phyloP scores from a whole-genome alignment of 2,329 filamentous ascomycete genomes.

The Fusarium tupiense region DNA sequence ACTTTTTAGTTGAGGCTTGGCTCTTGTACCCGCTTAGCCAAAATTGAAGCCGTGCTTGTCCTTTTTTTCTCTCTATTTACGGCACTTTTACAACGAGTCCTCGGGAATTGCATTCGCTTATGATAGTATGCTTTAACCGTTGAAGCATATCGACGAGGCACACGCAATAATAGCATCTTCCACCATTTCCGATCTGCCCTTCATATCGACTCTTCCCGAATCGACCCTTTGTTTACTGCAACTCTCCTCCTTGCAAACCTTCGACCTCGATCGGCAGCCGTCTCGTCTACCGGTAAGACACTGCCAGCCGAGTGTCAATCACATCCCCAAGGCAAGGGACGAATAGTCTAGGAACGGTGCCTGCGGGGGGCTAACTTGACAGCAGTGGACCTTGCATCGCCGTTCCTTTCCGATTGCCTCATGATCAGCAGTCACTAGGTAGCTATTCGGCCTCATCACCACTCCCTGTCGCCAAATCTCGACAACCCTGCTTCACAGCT shows the following conservation, averaged over 20 bases:
- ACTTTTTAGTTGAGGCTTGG: constrained; percentile 18
- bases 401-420: constrained; percentile 40
- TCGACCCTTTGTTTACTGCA: neutral
- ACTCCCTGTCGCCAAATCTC: constrained; percentile 36
- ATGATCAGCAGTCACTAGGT: constrained; percentile 41
- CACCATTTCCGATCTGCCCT: neutral
- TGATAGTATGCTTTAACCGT: neutral
- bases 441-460: constrained; percentile 33
- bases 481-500: constrained; percentile 35
- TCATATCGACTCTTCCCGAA: neutral
- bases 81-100: constrained; percentile 11
- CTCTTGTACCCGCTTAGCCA: constrained; percentile 6
- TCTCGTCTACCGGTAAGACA: constrained; percentile 7
- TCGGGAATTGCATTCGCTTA: constrained; percentile 7
- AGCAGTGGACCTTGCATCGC: constrained; percentile 39
- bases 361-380: constrained; percentile 29
- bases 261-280: constrained; percentile 5
- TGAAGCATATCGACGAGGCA: constrained; percentile 4
- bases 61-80: constrained; percentile 6
- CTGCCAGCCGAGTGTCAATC: constrained; percentile 15
- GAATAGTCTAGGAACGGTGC: constrained; percentile 5
- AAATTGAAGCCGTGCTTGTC: constrained; percentile 15
- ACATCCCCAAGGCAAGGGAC: constrained; percentile 18
- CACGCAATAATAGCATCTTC: constrained; percentile 1
- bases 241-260: neutral